A percentile compares a stretch with the other conserved stretches of the same genome.
Evolutionary conservation across 83 land plant species (phyloP).

Genomic region (Thuja plicata): DNA sequence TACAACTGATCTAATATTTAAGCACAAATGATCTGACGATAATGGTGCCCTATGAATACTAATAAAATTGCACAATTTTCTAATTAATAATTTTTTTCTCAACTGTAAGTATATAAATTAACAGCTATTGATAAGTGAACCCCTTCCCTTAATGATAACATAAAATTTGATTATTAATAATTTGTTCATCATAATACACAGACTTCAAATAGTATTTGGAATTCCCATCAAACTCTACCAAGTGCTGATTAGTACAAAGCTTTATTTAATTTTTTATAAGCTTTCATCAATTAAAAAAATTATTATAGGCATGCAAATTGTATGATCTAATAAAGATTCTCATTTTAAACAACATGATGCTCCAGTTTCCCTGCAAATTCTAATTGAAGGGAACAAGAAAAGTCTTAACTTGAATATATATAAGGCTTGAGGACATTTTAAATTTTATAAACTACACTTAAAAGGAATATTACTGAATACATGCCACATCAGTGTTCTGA

Average conservation of each 20-base stretch:
- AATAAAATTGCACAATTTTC: no score
- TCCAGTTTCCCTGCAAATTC: not conserved
- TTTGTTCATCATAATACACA: no score
- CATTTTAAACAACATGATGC: not conserved
- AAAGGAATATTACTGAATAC: not conserved
- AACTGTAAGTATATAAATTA: no score
- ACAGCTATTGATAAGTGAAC: no score
- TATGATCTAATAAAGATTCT: not conserved
- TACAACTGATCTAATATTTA: no score
- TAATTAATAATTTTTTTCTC: no score
- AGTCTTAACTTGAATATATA: not conserved
- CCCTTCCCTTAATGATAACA: no score
- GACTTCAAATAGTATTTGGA: not conserved
- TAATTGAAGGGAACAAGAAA: not conserved
- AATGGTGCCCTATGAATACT: no score
- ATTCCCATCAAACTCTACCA: not conserved
- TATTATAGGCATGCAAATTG: not conserved
- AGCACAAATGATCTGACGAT: no score
- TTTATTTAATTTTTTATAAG: no score
- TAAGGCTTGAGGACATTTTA: not conserved
- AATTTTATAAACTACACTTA: not conserved
- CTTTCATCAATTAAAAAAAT: no score
- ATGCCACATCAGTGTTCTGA: not conserved
- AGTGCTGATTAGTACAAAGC: not conserved
- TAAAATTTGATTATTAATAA: not conserved